Percentiles rank a stretch among this genome's conserved stretches.
Conservation (phyloP, 805 yeast species). For the Wickerhamiella bombiphila region DNA sequence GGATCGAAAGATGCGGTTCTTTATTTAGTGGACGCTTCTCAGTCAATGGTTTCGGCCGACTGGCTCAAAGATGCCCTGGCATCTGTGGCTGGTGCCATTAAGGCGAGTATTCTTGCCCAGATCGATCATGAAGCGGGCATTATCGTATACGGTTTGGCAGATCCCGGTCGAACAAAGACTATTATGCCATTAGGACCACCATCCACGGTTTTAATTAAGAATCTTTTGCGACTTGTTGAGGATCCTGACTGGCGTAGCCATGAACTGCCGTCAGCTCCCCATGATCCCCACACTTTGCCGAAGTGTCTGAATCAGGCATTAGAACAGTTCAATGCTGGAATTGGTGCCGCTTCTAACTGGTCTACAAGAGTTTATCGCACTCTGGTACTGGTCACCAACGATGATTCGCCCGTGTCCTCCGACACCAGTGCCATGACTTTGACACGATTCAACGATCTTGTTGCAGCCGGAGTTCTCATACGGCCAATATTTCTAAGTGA, state of each 20-base stretch:
- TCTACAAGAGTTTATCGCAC: conserved; percentile 8
- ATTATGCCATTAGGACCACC: conserved; percentile 12
- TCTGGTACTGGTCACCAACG: conserved; percentile 12
- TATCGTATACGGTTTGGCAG: conserved; percentile 30
- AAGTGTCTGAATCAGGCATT: conserved; percentile 7
- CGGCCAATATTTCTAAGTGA: conserved; percentile 12
- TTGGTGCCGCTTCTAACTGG: neutral
- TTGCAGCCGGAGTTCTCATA: conserved; percentile 10
- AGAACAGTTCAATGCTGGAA: conserved; percentile 9
- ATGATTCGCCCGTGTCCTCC: conserved; percentile 19
- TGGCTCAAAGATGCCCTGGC: conserved; percentile 25
- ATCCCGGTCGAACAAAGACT: conserved; percentile 23
- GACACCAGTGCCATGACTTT: conserved; percentile 10
- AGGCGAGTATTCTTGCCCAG: conserved; percentile 46
- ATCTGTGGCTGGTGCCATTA: conserved; percentile 46
- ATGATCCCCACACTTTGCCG: conserved; percentile 4
- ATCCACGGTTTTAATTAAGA: conserved; percentile 10
- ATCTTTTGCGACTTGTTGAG: conserved; percentile 9
- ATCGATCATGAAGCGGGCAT: conserved; percentile 69
- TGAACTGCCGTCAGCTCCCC: conserved; percentile 2
- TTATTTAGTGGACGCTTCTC: conserved; percentile 25
- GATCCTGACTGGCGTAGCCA: conserved; percentile 1
- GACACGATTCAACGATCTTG: conserved; percentile 10
- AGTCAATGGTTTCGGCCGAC: conserved; percentile 19
- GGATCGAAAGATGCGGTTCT: conserved; percentile 22